Percentiles rank a stretch among this genome's conserved stretches.
These are phyloP conservation scores for Fusarium cyanostomum DNA, from an alignment of 2,329 filamentous ascomycete genomes.

Conservation along the genomic window DNA sequence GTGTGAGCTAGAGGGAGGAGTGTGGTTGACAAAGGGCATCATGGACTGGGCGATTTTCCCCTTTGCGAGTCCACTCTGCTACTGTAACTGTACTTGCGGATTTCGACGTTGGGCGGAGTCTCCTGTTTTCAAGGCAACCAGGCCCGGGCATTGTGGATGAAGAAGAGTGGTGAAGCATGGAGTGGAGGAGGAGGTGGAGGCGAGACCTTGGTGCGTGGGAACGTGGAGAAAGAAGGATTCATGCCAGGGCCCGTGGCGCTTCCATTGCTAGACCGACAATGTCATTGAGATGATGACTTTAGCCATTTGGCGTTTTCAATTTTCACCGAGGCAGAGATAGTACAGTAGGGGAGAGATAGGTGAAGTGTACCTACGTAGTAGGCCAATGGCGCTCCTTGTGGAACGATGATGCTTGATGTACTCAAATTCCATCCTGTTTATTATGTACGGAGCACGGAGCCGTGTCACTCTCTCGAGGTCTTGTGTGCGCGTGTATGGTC, in stretches of 20 bases:
- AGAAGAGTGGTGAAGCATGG: slow-evolving; percentile 11
- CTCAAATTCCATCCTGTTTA: slow-evolving; percentile 16
- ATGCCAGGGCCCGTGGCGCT: slow-evolving; percentile 1
- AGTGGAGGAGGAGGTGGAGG: slow-evolving; percentile 16
- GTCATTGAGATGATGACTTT: neutral
- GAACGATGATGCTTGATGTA: slow-evolving; percentile 17
- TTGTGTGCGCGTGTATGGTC: slow-evolving; percentile 27
- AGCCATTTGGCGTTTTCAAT: neutral
- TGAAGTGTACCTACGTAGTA: too few species aligned
- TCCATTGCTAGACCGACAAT: slow-evolving; percentile 10
- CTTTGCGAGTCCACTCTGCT: slow-evolving; percentile 5
- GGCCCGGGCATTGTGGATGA: neutral
- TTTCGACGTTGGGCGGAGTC: neutral
- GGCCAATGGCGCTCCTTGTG: slow-evolving; percentile 25
- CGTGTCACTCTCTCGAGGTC: slow-evolving; percentile 23
- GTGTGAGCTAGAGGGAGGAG: neutral
- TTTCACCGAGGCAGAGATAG: neutral
- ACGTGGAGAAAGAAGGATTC: slow-evolving; percentile 19
- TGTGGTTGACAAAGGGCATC: slow-evolving; percentile 8
- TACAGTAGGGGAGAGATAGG: slow-evolving; percentile 25
- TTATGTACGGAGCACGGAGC: slow-evolving; percentile 8
- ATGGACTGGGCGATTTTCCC: slow-evolving; percentile 10
- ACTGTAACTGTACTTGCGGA: neutral
- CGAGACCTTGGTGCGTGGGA: slow-evolving; percentile 1
- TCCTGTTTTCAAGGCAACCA: neutral